Percentiles rank a stretch among this genome's conserved stretches.
Conservation (phyloP, 768 basidiomycete genomes). For the Hypholoma sublateritium region DNA sequence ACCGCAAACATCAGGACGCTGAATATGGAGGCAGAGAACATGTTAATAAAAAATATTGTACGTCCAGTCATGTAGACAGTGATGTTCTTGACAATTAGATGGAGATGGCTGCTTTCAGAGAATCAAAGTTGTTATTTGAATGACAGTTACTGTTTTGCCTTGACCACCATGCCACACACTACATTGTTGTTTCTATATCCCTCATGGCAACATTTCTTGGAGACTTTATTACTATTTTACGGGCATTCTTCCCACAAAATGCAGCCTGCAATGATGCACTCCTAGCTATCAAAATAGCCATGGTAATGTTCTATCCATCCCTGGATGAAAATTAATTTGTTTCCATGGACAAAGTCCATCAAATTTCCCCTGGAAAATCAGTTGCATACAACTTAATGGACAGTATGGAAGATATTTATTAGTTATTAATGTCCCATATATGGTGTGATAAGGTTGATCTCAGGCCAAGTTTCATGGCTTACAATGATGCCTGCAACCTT, state of each 20-base stretch:
- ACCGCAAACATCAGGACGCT: neutral
- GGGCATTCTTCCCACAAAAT: neutral
- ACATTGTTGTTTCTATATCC: too few species aligned
- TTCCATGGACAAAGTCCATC: neutral
- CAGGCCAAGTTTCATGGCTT: conserved; percentile 18
- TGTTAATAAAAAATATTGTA: neutral
- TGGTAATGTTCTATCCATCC: neutral
- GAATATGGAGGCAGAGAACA: neutral
- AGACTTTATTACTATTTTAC: neutral
- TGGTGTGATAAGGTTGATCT: conserved; percentile 11
- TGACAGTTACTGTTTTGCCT: neutral
- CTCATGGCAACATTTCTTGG: neutral
- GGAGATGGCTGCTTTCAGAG: neutral
- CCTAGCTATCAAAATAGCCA: neutral
- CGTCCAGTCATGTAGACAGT: neutral
- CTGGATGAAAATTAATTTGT: conserved; percentile 11
- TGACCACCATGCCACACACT: too few species aligned
- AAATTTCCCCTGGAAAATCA: neutral
- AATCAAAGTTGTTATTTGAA: too few species aligned
- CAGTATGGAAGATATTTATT: conserved; percentile 16
- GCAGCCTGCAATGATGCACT: neutral
- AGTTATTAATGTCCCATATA: conserved; percentile 14
- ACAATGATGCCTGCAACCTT: conserved; percentile 21
- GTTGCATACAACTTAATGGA: neutral
- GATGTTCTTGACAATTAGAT: neutral